phyloP scores from a whole-genome alignment of 148 eudicot genomes.

The Rhododendron mucronatum region DNA sequence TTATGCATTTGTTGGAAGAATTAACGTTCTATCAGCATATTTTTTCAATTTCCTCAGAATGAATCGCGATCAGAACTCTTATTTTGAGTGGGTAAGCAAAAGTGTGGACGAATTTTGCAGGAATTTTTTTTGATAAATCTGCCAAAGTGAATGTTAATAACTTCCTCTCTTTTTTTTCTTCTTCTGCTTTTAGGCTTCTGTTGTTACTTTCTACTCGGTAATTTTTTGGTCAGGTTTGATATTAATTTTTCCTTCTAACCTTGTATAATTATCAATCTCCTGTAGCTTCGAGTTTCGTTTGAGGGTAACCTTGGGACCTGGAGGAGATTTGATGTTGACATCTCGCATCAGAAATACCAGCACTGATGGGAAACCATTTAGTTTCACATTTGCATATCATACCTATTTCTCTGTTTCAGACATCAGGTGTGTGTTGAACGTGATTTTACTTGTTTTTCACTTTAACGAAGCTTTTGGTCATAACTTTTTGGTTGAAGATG shows the following conservation, averaged over 20 bases:
- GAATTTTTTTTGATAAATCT: background rate
- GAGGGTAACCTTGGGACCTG: conserved; percentile 82
- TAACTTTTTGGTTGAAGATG: background rate
- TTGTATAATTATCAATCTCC: background rate
- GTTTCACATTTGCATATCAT: conserved; percentile 89
- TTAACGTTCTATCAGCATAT: background rate
- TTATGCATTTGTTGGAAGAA: background rate
- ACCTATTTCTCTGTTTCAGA: conserved; percentile 90
- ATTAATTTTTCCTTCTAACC: background rate
- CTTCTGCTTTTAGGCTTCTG: background rate
- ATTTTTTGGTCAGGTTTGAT: background rate
- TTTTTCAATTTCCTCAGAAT: background rate
- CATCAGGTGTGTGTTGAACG: conserved; percentile 55
- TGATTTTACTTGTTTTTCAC: background rate
- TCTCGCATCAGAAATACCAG: conserved; percentile 87
- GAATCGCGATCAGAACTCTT: background rate
- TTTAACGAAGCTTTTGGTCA: background rate
- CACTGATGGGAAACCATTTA: conserved; percentile 76
- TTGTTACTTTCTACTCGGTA: background rate
- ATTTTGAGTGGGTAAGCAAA: background rate
- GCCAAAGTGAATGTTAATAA: background rate
- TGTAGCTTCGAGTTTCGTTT: conserved; percentile 84
- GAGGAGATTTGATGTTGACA: conserved; percentile 85
- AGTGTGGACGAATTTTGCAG: background rate
- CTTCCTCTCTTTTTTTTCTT: background rate